Base-by-base conservation (phyloP, 1,139 yeast species). In the Saccharomyces hybrid region DNA sequence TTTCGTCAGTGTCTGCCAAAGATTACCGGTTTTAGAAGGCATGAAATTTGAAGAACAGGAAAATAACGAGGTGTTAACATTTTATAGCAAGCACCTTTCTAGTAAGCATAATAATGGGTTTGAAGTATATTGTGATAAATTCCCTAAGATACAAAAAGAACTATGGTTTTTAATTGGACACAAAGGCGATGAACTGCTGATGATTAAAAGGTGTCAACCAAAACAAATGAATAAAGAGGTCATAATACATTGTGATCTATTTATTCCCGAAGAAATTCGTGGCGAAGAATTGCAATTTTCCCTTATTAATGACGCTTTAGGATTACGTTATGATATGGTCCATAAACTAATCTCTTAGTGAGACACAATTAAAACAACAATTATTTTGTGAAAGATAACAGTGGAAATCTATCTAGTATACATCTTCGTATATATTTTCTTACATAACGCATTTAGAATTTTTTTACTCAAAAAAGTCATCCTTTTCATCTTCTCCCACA, bases 81-180 rank as follows among this genome's bases (percentile, higher is more conserved):
- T 88, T 26, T 73, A 69, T 23, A 72, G 88, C 50, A 66, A 65
- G 7, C 95, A 85, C 67, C 73, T 73, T 38, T 83, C 82, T 57
- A 68, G 65, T 25, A 83, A 87, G 11, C 71, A 77, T 55, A 82
- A 78, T 59, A 71, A 73, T 4, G 88, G 83, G 54, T 87, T 81
- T 71, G 81, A 80, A 57, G 81, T 88, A 57, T 82, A 84, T 64
- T 77, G 93, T 57, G 95, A 95, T 2, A 82, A 80, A 61, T 93
- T 88, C 72, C 96, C 96, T 49, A 91, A 93, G 69, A 76, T 85
- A 1, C 99, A 95, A 71, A 85, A 91, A 63, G 99, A 93, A 68
- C 83, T 95, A 0, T 95, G 99, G 99, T 88, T 93, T 69, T 78
- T 85, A 8, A 79, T 91, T 51, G 71, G 85, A 7, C 79, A 82